Base-by-base conservation (phyloP, 768 basidiomycete genomes). In the Crepidotus variabilis region DNA sequence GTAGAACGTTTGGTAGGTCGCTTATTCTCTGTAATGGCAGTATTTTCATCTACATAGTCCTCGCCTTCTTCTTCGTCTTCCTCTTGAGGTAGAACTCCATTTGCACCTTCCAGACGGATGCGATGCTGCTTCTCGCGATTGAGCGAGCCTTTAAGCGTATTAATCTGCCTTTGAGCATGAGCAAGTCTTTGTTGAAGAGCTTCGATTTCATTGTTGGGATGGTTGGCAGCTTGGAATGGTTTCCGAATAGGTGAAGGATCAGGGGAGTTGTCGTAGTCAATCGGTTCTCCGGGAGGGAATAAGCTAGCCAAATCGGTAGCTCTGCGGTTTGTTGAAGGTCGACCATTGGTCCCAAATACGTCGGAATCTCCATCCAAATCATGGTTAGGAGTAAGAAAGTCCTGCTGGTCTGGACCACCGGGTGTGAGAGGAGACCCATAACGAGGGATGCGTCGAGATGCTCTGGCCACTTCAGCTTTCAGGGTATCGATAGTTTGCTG, bases 141-240 rank as follows among this genome's bases (percentile, higher is more conserved):
- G 52, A 94, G 68, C 0, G 86, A 85, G 49, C 87, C 83, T 65
- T 91, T 90, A 58, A 94, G 81, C 14, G 92, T 92, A 59, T 77
- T 81, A 64, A 94, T 87, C 65, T 92, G 92, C 57, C 92, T 77
- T 68, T 94, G 91, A 3, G 93, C 90, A 69, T 94, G 92, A 10
- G 90, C 88, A 34, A 94, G 77, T 23, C 87, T 79, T 65, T 92
- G 87, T 57, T 92, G 87, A 13, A 94, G 73, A 0, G 85, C 83
- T 63, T 94, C 92, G 39, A 92, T 84, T 69, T 93, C 92, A 65
- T 87, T 88, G 67, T 75, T 84, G 8, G 88, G 89, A 62, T 88
- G 89, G 64, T 84, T 90, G 8, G 86, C 78, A 14, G 87, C 80
- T 50, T 88, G 74, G 78, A 89, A 87, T 2, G 85, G 78, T 28